Evolutionary conservation across 164 flowering plant genomes (phyloP).

Genomic region (Annona squamosa): DNA sequence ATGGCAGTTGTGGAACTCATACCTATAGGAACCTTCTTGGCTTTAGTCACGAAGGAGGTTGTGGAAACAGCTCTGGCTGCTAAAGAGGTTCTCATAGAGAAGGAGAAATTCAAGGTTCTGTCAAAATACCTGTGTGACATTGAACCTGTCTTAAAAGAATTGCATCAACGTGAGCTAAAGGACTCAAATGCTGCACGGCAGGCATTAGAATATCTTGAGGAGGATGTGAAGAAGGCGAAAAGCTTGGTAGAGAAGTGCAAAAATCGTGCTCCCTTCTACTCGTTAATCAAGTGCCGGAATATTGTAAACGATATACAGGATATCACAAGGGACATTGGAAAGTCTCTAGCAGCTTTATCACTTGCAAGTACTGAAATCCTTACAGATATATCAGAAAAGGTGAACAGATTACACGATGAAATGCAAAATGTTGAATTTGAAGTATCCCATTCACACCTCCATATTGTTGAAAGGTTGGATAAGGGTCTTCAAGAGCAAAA

Average conservation of each 20-base stretch:
- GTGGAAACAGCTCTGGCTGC: constrained; percentile 62
- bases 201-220: constrained; percentile 45
- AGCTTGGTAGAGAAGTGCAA: constrained; percentile 59
- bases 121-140: constrained; percentile 53
- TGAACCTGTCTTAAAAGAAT: constrained; percentile 43
- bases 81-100: constrained; percentile 49
- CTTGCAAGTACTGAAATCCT: constrained; percentile 56
- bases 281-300: constrained; percentile 47
- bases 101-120: constrained; percentile 58
- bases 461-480: constrained; percentile 50
- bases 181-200: constrained; percentile 55
- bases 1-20: constrained; percentile 33
- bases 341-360: constrained; percentile 45
- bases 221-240: constrained; percentile 53
- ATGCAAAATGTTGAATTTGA: constrained; percentile 66
- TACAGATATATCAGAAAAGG: constrained; percentile 47
- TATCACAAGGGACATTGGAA: constrained; percentile 58
- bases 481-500: constrained; percentile 49
- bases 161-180: constrained; percentile 43
- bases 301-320: constrained; percentile 57
- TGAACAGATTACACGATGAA: constrained; percentile 50
- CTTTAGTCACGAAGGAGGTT: constrained; percentile 45
- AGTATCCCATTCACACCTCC: constrained; percentile 42
- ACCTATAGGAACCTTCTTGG: constrained; percentile 62
- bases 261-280: constrained; percentile 53